Evolutionary conservation across 2,329 filamentous ascomycete species (phyloP).

Genomic region (Rasamsonia emersonii): DNA sequence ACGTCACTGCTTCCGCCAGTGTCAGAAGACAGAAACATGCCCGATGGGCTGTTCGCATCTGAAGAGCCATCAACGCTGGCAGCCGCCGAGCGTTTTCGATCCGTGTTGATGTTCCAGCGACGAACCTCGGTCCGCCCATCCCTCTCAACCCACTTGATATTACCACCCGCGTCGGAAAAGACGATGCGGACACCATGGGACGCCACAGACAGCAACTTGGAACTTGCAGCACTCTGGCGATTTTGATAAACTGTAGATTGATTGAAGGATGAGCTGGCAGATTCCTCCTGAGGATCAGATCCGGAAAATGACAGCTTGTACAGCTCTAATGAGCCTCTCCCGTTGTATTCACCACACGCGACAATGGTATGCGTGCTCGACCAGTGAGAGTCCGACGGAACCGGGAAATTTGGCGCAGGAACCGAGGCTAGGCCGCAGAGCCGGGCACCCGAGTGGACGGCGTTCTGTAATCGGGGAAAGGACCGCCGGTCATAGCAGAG

Average conservation of each 20-base stretch:
- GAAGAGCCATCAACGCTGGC: background rate
- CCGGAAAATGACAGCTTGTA: conserved; percentile 43
- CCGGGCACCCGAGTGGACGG: conserved; percentile 74
- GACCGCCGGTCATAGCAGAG: conserved; percentile 81
- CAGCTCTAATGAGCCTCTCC: conserved; percentile 81
- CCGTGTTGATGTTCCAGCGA: conserved; percentile 49
- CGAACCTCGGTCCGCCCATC: conserved; percentile 57
- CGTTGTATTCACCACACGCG: conserved; percentile 83
- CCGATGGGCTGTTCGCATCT: conserved; percentile 28
- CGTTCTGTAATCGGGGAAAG: conserved; percentile 68
- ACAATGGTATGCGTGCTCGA: conserved; percentile 58
- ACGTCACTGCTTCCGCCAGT: conserved; percentile 55
- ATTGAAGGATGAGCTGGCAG: conserved; percentile 18
- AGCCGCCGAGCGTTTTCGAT: conserved; percentile 11
- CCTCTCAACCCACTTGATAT: conserved; percentile 83
- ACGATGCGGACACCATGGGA: conserved; percentile 76
- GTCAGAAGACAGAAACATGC: conserved; percentile 47
- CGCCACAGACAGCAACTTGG: conserved; percentile 72
- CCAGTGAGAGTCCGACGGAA: conserved; percentile 31
- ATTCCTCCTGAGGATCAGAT: conserved; percentile 17
- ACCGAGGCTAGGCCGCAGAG: conserved; percentile 65
- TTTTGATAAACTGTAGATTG: conserved; percentile 53
- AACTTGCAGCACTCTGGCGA: conserved; percentile 69
- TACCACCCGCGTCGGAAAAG: conserved; percentile 74
- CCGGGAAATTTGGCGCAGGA: conserved; percentile 46